Evolutionary conservation across 2,329 filamentous ascomycete genomes (phyloP), one percentile per base, ranked within the genome.

Genomic region (Neonectria magnoliae): DNA sequence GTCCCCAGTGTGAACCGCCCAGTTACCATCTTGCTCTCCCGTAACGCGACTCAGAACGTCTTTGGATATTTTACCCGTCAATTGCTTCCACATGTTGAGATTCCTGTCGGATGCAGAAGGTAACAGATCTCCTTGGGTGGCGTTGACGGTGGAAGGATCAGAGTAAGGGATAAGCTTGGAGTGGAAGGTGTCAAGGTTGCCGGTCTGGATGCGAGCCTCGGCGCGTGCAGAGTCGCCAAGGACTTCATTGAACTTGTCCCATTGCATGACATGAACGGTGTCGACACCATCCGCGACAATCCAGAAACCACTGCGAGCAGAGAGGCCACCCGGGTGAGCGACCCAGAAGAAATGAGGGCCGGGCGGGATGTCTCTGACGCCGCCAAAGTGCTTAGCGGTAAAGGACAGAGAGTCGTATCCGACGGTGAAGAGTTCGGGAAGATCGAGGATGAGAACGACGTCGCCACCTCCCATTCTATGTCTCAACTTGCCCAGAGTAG

Each of bases 321-420:
- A 85, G 18, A 82, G 78, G 18, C 80, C 79, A 2, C 79, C 79
- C 0, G 82, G 80, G 22, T 85, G 81, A 2, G 87, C 81, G 29
- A 85, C 82, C 87, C 87, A 90, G 62, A 90, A 79, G 63, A 90
- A 85, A 72, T 90, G 88, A 14, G 84, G 75, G 0, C 88, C 88
- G 0, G 79, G 72, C 0, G 87, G 86, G 27, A 90, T 79, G 59
- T 87, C 81, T 22, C 82, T 82, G 62, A 90, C 80, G 20, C 88
- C 88, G 8, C 78, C 77, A 68, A 89, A 86, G 22, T 81, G 76
- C 44, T 76, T 78, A 5, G 81, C 80, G 16, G 80, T 83, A 66
- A 87, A 81, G 2, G 83, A 83, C 50, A 84, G 74, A 2, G 81
- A 78, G 69, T 89, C 87, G 68, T 84, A 86, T 48, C 86, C 86